These are phyloP conservation scores for Verticillium zaregamsianum DNA, from an alignment of 2,329 filamentous ascomycete genomes.

Conservation along the genomic window DNA sequence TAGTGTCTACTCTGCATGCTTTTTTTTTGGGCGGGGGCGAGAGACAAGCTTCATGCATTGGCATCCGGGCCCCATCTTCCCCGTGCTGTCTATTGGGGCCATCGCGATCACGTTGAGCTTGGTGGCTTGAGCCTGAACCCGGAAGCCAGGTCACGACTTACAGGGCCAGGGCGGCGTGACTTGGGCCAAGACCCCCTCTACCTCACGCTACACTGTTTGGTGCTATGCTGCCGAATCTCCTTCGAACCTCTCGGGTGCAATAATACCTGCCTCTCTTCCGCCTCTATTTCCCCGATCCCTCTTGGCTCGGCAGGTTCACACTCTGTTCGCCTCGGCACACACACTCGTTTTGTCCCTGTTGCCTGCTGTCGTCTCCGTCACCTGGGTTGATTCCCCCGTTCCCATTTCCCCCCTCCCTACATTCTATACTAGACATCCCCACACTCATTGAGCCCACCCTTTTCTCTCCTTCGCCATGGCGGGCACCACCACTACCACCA, in stretches of 20 bases:
- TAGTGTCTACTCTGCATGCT: not conserved
- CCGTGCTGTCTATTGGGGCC: not conserved
- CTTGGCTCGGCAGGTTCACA: slow-evolving; percentile 6
- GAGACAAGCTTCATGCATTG: not conserved
- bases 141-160: not conserved
- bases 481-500: not conserved
- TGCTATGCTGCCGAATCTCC: not conserved
- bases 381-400: not conserved
- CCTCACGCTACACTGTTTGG: not conserved
- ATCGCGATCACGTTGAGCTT: not conserved
- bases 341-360: slow-evolving; percentile 10
- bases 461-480: not conserved
- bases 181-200: not conserved
- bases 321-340: slow-evolving; percentile 11
- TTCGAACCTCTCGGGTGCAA: not conserved
- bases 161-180: not conserved
- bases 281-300: not conserved
- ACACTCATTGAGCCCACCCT: not conserved
- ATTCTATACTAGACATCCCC: not conserved
- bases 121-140: not conserved
- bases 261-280: not conserved
- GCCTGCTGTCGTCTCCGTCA: slow-evolving; percentile 4
- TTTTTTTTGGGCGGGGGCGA: not conserved
- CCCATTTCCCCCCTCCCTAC: not conserved
- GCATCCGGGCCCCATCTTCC: not conserved